Evolutionary conservation across 176 grass and related monocot genomes (phyloP).

Genomic region (Carex cristatella): DNA sequence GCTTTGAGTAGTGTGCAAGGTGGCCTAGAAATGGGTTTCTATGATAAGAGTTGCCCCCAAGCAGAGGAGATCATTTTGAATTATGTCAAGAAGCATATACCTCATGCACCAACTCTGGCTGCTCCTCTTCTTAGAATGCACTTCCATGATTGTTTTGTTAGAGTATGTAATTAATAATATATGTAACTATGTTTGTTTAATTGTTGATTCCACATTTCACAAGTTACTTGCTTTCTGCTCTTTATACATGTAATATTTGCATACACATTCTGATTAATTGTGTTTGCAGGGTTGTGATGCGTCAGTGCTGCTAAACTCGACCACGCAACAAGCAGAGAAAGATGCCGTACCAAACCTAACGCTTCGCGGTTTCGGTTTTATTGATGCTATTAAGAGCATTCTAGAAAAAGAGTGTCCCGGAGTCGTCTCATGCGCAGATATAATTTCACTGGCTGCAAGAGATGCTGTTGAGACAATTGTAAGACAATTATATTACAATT

Average conservation of each 20-base stretch:
- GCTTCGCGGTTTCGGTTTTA: constrained; percentile 70
- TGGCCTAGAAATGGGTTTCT: constrained; percentile 53
- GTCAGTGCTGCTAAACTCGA: constrained; percentile 76
- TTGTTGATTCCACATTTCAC: neutral
- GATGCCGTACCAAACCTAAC: constrained; percentile 55
- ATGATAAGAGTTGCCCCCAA: constrained; percentile 59
- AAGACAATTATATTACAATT: neutral
- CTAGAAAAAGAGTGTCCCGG: constrained; percentile 85
- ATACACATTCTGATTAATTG: neutral
- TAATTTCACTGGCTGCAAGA: constrained; percentile 57
- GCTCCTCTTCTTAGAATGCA: constrained; percentile 77
- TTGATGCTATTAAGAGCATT: constrained; percentile 60
- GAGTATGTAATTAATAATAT: constrained; percentile 26
- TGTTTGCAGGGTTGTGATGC: constrained; percentile 75
- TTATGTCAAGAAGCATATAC: constrained; percentile 55
- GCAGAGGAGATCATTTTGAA: constrained; percentile 61
- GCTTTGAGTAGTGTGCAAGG: constrained; percentile 6
- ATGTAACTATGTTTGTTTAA: neutral
- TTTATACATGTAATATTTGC: neutral
- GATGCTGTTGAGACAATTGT: constrained; percentile 71
- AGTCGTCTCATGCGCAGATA: constrained; percentile 87
- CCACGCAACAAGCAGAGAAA: constrained; percentile 48
- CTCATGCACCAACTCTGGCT: constrained; percentile 56
- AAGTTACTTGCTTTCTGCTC: neutral
- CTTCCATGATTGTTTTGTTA: constrained; percentile 98